Percentiles rank a stretch among this genome's conserved stretches.
Conservation (phyloP, 2,329 filamentous ascomycete genomes). For the Penicillium freii region DNA sequence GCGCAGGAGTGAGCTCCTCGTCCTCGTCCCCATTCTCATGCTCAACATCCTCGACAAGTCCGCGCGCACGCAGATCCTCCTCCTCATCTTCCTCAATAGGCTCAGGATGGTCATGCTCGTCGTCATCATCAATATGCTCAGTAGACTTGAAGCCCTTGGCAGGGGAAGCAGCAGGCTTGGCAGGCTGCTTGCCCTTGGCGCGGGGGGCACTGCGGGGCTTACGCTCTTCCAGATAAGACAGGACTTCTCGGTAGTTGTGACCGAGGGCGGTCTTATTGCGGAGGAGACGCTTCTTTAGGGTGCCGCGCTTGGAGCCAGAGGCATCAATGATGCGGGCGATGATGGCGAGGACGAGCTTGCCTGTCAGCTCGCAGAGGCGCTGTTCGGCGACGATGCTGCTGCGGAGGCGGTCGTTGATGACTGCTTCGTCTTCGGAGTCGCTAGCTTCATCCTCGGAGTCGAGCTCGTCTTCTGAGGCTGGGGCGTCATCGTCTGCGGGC, state of each 20-base stretch:
- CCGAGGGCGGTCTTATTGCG: slow-evolving; percentile 80
- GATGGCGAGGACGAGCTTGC: slow-evolving; percentile 79
- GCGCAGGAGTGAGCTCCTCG: slow-evolving; percentile 27
- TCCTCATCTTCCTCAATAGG: slow-evolving; percentile 44
- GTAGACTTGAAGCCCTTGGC: slow-evolving; percentile 35
- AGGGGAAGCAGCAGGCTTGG: slow-evolving; percentile 16
- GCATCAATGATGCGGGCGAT: slow-evolving; percentile 71
- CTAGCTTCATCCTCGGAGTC: slow-evolving; percentile 42
- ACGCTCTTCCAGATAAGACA: slow-evolving; percentile 73
- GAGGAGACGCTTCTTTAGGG: slow-evolving; percentile 68
- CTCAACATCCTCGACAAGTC: slow-evolving; percentile 41
- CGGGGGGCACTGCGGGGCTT: slow-evolving; percentile 42
- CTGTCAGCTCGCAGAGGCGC: slow-evolving; percentile 78
- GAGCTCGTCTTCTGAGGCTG: slow-evolving; percentile 62
- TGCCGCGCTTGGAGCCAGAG: slow-evolving; percentile 58
- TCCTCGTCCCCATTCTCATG: slow-evolving; percentile 27
- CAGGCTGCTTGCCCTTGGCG: slow-evolving; percentile 37
- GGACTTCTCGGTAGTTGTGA: slow-evolving; percentile 78
- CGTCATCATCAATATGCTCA: slow-evolving; percentile 46
- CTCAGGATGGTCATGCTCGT: slow-evolving; percentile 34
- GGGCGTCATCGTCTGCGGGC: slow-evolving; percentile 67
- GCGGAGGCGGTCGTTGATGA: slow-evolving; percentile 55
- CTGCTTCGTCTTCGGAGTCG: slow-evolving; percentile 37
- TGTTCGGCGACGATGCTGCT: slow-evolving; percentile 76
- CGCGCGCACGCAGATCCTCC: slow-evolving; percentile 38